These are phyloP conservation scores for Alloascoidea hylecoeti DNA, from an alignment of 805 yeast genomes.

Conservation along the genomic window DNA sequence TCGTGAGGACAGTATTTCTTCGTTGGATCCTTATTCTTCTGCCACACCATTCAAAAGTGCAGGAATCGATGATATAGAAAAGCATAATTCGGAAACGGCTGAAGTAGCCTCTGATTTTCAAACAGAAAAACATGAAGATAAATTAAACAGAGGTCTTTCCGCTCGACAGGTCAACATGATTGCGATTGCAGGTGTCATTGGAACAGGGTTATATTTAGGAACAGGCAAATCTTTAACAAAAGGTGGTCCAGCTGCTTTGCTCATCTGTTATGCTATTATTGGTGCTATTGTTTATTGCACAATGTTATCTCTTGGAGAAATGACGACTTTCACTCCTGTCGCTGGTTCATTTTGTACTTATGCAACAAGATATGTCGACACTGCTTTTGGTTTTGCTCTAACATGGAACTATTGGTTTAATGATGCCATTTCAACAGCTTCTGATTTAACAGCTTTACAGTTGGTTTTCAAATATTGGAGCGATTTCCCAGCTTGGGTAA, in stretches of 20 bases:
- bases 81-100: too few species aligned
- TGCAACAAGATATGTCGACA: conserved; percentile 33
- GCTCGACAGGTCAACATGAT: conserved; percentile 49
- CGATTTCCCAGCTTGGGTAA: conserved; percentile 31
- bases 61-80: too few species aligned
- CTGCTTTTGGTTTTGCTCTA: conserved; percentile 36
- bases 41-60: too few species aligned
- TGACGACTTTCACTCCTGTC: conserved; percentile 39
- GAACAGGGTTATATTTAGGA: conserved; percentile 45
- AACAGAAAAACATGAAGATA: conserved; percentile 1
- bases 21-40: too few species aligned
- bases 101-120: too few species aligned
- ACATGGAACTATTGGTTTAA: conserved; percentile 36
- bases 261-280: conserved; percentile 32
- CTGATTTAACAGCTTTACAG: conserved; percentile 32
- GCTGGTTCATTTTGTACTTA: conserved; percentile 38
- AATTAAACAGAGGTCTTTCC: conserved; percentile 11
- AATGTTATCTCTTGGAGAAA: conserved; percentile 40
- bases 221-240: conserved; percentile 31
- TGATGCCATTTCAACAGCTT: conserved; percentile 32
- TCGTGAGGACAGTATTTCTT: too few species aligned
- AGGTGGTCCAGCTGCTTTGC: conserved; percentile 39
- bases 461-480: conserved; percentile 33
- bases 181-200: conserved; percentile 68
- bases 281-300: conserved; percentile 38